A percentile compares a stretch with the other conserved stretches of the same genome.
Conservation (phyloP, 352 stramenopile species). For the Globisporangium middletonii region DNA sequence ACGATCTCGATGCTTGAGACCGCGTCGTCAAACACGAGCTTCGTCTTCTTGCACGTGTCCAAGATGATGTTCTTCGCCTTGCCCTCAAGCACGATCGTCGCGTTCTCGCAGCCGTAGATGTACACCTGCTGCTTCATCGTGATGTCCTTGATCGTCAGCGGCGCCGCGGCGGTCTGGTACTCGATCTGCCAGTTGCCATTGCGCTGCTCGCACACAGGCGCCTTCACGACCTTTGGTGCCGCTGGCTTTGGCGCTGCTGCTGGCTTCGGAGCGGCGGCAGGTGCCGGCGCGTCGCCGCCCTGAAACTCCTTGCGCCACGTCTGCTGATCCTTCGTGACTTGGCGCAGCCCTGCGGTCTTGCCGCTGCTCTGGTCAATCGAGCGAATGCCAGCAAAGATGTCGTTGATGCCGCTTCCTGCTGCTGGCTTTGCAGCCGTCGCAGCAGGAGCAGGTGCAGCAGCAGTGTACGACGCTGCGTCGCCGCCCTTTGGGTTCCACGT, state of each 20-base stretch:
- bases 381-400: constrained; percentile 87
- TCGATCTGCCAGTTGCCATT: constrained; percentile 97
- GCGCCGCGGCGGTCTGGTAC: constrained; percentile 86
- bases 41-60: constrained; percentile 94
- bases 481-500: constrained; percentile 90
- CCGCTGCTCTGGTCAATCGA: constrained; percentile 87
- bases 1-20: constrained; percentile 97
- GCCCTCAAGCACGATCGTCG: constrained; percentile 93
- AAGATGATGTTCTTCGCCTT: constrained; percentile 98
- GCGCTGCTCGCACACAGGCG: constrained; percentile 76
- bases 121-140: constrained; percentile 96
- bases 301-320: constrained; percentile 96
- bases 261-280: not conserved
- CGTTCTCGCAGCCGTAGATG: constrained; percentile 93
- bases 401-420: constrained; percentile 52
- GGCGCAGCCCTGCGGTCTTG: constrained; percentile 91
- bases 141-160: constrained; percentile 86
- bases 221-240: constrained; percentile 37
- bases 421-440: constrained; percentile 24
- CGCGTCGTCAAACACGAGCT: constrained; percentile 94
- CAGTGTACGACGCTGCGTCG: constrained; percentile 41
- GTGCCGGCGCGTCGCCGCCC: constrained; percentile 23
- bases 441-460: constrained; percentile 23
- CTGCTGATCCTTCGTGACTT: constrained; percentile 96
- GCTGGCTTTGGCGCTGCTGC: constrained; percentile 19